Base-by-base conservation (phyloP, 345 rosid species). In the Arabidopsis arenosa region DNA sequence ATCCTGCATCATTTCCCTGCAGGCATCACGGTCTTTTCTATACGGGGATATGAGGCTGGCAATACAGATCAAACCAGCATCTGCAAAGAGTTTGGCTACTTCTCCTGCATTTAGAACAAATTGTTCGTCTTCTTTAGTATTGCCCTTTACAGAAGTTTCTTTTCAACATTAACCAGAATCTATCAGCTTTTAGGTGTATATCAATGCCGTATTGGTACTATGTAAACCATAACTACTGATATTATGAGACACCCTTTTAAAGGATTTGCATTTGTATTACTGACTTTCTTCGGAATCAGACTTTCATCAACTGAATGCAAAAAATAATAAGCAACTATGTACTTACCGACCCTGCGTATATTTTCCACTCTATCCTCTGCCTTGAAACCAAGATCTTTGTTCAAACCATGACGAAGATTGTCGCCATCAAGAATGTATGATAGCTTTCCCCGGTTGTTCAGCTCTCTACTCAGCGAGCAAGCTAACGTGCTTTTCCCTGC, bases 401-500 rank as follows among this genome's bases (percentile, higher is more conserved):
- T 94, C 49, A 94, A 83, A 51, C 98, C 97, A 68, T 92, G 96
- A 30, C 96, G 86, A 76, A 94, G 89, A 66, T 92, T 94, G 74
- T 94, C 97, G 1, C 98, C 98, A 9, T 94, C 98, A 68, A 92
- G 97, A 39, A 90, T 75, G 73, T 92, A 94, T 14, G 96, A 87
- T 17, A 92, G 79, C 77, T 89, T 94, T 63, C 96, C 95, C 70
- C 79, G 82, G 41, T 80, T 68, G 72, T 84, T 60, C 40, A 94
- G 78, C 75, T 88, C 92, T 81, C 93, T 82, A 72, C 84, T 92
- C 17, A 94, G 67, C 10, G 95, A 84, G 80, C 92, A 90, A 10
- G 96, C 98, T 80, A 94, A 61, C 18, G 98, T 90, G 86, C 98
- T 94, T 81, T 94, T 94, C 48, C 98, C 98, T 94, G 78, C 63